A percentile compares a stretch with the other conserved stretches of the same genome.
Evolutionary conservation across 257 asterid genomes (phyloP).

Genomic region (Anisodus acutangulus): DNA sequence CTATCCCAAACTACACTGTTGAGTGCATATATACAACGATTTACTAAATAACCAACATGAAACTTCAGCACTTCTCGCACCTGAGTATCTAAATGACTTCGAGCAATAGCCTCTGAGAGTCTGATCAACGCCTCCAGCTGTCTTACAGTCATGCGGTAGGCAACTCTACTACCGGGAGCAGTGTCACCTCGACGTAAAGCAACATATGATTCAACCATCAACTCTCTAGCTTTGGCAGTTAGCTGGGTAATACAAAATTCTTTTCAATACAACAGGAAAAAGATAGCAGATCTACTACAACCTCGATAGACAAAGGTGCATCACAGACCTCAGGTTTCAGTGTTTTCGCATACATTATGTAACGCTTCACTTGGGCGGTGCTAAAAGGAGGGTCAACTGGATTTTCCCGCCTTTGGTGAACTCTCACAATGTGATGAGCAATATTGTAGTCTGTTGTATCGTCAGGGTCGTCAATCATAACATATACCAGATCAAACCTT

Average conservation of each 20-base stretch:
- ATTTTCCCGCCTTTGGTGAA: slow-evolving; percentile 82
- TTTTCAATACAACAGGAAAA: slow-evolving; percentile 31
- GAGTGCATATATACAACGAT: neutral
- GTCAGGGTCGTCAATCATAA: slow-evolving; percentile 98
- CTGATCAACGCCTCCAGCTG: slow-evolving; percentile 93
- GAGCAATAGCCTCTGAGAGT: slow-evolving; percentile 97
- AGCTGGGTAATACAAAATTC: slow-evolving; percentile 57
- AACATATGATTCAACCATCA: slow-evolving; percentile 90
- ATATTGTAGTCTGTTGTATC: slow-evolving; percentile 92
- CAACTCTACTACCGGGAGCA: slow-evolving; percentile 95
- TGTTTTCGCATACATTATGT: slow-evolving; percentile 85
- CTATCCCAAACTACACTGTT: slow-evolving; percentile 44
- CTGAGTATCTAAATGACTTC: slow-evolving; percentile 79
- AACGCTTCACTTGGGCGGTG: slow-evolving; percentile 84
- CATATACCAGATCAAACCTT: slow-evolving; percentile 95
- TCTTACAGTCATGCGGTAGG: slow-evolving; percentile 98
- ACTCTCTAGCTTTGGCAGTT: slow-evolving; percentile 70
- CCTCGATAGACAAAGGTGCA: neutral
- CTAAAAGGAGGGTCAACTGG: slow-evolving; percentile 87
- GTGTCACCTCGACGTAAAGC: slow-evolving; percentile 87
- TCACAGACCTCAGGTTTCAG: slow-evolving; percentile 80
- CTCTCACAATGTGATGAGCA: slow-evolving; percentile 93
- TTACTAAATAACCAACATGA: neutral
- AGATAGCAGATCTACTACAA: neutral
- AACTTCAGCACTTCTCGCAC: slow-evolving; percentile 41